Evolutionary conservation across 2,329 filamentous ascomycete genomes (phyloP).

Genomic region (Pestalotiopsis sp.): DNA sequence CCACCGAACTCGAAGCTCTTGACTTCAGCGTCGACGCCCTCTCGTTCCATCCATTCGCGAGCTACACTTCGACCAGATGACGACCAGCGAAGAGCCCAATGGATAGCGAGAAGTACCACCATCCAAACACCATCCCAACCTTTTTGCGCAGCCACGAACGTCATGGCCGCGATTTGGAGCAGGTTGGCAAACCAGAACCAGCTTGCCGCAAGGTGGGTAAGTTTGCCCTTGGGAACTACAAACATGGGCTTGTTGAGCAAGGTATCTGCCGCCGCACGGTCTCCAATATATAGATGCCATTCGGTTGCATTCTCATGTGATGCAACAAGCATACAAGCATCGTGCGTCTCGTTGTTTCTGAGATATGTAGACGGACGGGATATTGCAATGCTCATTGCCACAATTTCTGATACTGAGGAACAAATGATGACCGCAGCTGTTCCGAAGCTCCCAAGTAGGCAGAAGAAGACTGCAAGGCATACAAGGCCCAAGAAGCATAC

Average conservation of each 20-base stretch:
- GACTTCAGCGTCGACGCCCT: background rate
- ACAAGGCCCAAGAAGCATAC: background rate
- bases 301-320: slow-evolving; percentile 27
- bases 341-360: slow-evolving; percentile 26
- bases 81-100: background rate
- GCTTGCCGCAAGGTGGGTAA: fast-evolving
- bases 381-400: slow-evolving; percentile 9
- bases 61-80: background rate
- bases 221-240: background rate
- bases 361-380: slow-evolving; percentile 23
- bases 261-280: background rate
- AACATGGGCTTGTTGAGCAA: background rate
- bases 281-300: slow-evolving; percentile 14
- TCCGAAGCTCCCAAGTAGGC: background rate
- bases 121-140: background rate
- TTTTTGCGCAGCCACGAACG: background rate
- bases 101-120: background rate
- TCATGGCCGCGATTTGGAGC: background rate
- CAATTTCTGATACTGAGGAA: background rate
- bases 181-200: background rate
- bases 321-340: slow-evolving; percentile 30
- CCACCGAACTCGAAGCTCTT: slow-evolving; percentile 1
- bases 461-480: background rate
- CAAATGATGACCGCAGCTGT: background rate
- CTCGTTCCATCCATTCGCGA: background rate